Base-by-base conservation (phyloP, 192 early-diverging fungal species). In the Rhizophagus clarus region DNA sequence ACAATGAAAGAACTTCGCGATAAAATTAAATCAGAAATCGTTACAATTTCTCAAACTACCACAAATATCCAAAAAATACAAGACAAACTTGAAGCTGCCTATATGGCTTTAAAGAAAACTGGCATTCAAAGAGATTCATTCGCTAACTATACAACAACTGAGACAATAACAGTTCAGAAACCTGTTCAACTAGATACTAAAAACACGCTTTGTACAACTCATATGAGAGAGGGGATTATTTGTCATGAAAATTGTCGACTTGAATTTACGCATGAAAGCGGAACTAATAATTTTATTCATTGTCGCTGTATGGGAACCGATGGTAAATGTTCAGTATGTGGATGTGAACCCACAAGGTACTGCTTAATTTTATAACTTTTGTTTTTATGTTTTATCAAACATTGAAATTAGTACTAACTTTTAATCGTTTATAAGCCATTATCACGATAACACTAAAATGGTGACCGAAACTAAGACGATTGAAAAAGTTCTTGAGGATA, bases 241-340 rank as follows among this genome's bases (percentile, higher is more conserved):
- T 74, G 72, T 74, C 72, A 74, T 60, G 73, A 61, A 14, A 1
- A 22, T 61, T 74, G 73, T 32, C 29, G 31, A 22, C 73, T 74
- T 60, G 28, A 60, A 3, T 32, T 74, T 51, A 60, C 6, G 5
- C 5, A 0, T 40, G 37, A 20, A 31, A 17, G 0, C 32, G 73
- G 73, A 51, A 34, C 45, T 10, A 24, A 61, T 37, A 20, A 29
- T 2, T 74, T 74, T 74, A 29, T 20, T 20, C 0, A 22, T 74
- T 74, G 73, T 40, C 20, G 0, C 0, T 74, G 56, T 60, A 74
- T 74, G 60, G 51, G 51, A 14, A 0, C 0, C 7, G 8, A 61
- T 9, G 31, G 29, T 22, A 31, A 11, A 61, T 74, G 73, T 4
- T 61, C 0, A 2, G 5, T 24, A 61, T 74, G 73, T 74, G 49